phyloP scores from a whole-genome alignment of 345 rosid species.

The Gossypium arboreum region DNA sequence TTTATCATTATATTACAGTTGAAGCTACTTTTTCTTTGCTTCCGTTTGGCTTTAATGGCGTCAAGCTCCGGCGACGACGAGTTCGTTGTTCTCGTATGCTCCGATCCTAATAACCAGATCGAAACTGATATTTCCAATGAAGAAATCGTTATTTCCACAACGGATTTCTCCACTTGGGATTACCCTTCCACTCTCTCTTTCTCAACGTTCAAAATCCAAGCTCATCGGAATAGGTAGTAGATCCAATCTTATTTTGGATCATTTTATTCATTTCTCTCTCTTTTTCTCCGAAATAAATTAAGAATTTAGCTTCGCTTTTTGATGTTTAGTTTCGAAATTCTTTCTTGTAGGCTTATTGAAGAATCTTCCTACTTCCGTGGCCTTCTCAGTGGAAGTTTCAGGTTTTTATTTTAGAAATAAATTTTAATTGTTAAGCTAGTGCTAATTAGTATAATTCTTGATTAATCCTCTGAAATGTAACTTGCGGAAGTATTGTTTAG shows the following conservation, averaged over 20 bases:
- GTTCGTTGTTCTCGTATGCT: constrained; percentile 33
- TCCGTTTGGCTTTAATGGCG: constrained; percentile 26
- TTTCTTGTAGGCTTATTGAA: constrained; percentile 41
- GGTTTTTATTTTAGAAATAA: constrained; percentile 31
- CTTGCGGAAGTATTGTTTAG: no score
- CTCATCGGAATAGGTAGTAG: constrained; percentile 48
- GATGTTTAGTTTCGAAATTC: not conserved
- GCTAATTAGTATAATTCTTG: not conserved
- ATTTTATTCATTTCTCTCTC: not conserved
- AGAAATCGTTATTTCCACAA: constrained; percentile 37
- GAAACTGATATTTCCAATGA: constrained; percentile 17
- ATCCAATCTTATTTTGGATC: not conserved
- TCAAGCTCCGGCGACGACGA: constrained; percentile 32
- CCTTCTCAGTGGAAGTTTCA: constrained; percentile 62
- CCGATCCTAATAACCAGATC: constrained; percentile 18
- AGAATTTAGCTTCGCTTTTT: not conserved
- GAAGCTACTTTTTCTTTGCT: not conserved
- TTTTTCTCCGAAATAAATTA: not conserved
- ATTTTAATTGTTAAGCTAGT: constrained; percentile 5
- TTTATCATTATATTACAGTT: not conserved
- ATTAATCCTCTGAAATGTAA: no score
- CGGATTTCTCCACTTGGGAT: constrained; percentile 45
- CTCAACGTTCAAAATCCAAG: constrained; percentile 39
- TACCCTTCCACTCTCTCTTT: constrained; percentile 33
- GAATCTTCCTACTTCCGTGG: constrained; percentile 60